These are phyloP conservation scores for Epichloe festucae DNA, from an alignment of 2,329 filamentous ascomycete genomes.

Conservation along the genomic window DNA sequence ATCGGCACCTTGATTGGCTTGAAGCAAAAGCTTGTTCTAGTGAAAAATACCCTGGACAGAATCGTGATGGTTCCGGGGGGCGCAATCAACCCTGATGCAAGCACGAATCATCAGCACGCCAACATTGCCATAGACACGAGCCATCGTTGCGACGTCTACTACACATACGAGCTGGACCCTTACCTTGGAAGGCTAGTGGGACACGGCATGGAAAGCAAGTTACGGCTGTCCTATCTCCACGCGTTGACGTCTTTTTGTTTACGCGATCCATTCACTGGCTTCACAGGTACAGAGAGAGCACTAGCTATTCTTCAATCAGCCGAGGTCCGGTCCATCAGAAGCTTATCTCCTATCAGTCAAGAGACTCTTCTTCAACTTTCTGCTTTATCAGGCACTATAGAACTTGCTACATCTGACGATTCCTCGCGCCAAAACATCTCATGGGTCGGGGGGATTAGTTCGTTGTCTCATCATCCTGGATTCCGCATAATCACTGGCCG, in stretches of 20 bases:
- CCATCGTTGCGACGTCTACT: too few relatives aligned
- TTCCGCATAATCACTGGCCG: background rate
- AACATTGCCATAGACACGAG: too few relatives aligned
- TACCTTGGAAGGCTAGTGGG: too few relatives aligned
- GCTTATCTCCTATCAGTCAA: background rate
- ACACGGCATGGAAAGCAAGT: conserved; percentile 23
- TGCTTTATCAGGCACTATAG: background rate
- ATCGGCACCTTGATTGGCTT: too few relatives aligned
- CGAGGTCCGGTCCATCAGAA: conserved; percentile 29
- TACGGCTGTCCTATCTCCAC: conserved; percentile 39
- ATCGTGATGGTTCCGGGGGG: too few relatives aligned
- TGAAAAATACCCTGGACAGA: too few relatives aligned
- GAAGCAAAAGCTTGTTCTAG: too few relatives aligned
- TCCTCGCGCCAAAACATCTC: background rate
- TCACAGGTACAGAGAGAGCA: conserved; percentile 42
- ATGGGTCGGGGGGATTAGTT: background rate
- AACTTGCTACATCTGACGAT: background rate
- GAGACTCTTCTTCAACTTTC: background rate
- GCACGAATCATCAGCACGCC: too few relatives aligned
- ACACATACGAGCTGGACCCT: too few relatives aligned
- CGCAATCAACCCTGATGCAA: too few relatives aligned
- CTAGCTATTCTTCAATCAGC: conserved; percentile 35
- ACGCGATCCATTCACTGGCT: conserved; percentile 31
- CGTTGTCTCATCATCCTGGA: conserved; percentile 1
- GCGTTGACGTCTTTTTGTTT: conserved; percentile 39